Percentiles rank a stretch among this genome's conserved stretches.
phyloP scores from a whole-genome alignment of 208 protist species.

The Trichomonas gallinae region DNA sequence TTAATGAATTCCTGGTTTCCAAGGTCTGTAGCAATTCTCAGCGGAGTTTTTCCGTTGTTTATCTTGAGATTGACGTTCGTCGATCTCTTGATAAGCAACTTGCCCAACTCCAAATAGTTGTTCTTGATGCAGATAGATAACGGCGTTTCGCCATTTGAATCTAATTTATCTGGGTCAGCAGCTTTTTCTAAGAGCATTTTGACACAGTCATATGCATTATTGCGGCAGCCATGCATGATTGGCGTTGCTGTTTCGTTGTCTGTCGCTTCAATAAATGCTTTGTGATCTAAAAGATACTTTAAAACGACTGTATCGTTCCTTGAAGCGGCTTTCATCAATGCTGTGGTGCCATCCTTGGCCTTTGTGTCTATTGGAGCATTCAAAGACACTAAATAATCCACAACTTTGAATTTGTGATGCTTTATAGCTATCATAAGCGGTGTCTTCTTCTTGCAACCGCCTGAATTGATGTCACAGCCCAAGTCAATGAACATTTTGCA shows the following conservation, averaged over 20 bases:
- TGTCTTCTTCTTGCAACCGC: background rate
- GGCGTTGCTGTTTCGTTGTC: background rate
- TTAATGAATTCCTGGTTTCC: background rate
- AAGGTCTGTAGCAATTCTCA: background rate
- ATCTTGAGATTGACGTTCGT: background rate
- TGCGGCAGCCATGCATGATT: background rate
- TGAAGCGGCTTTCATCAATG: background rate
- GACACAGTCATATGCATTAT: background rate
- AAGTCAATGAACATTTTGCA: background rate
- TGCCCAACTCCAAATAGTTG: background rate
- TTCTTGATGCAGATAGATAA: background rate
- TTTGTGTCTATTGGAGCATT: background rate
- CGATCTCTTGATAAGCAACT: background rate
- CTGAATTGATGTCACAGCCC: background rate
- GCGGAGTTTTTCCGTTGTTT: background rate
- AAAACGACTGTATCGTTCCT: background rate
- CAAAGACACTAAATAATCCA: background rate
- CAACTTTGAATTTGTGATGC: background rate
- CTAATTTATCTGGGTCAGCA: background rate
- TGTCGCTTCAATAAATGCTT: background rate
- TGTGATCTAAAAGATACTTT: background rate
- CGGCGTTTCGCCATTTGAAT: background rate
- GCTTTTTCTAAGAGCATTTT: background rate
- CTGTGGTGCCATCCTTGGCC: background rate
- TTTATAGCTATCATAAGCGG: background rate